Percentiles rank a stretch among this genome's conserved stretches.
phyloP scores from a whole-genome alignment of 2,329 filamentous ascomycete genomes.

The Colletotrichum eremochloae region DNA sequence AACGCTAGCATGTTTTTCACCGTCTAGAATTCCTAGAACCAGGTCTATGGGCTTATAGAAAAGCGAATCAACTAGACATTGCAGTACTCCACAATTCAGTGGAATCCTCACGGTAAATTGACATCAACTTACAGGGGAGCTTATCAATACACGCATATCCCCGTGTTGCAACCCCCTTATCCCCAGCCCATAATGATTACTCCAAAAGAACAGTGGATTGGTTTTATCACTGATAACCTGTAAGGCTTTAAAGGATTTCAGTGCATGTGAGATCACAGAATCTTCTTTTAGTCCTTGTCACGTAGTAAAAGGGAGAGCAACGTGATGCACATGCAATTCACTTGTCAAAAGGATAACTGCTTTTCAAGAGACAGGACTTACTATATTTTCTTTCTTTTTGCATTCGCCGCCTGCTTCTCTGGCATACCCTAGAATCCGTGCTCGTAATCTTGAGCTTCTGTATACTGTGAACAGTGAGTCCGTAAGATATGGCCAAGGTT shows the following conservation, averaged over 20 bases:
- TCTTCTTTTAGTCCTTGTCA: background rate
- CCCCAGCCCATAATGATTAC: background rate
- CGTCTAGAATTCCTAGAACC: background rate
- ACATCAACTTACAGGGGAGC: background rate
- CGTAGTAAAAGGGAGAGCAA: background rate
- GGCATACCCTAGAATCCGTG: background rate
- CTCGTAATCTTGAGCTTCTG: background rate
- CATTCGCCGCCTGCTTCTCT: background rate
- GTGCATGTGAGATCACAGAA: background rate
- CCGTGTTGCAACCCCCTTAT: background rate
- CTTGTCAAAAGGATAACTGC: background rate
- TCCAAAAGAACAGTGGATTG: background rate
- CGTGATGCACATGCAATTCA: background rate
- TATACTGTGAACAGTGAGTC: background rate
- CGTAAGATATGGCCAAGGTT: background rate
- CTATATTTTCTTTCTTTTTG: background rate
- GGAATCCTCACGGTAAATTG: background rate
- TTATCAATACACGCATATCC: background rate
- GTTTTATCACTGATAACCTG: background rate
- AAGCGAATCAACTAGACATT: background rate
- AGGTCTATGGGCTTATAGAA: background rate
- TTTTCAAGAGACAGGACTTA: background rate
- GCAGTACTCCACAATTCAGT: background rate
- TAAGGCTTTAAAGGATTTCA: background rate
- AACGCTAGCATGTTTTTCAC: background rate